Percentiles rank a stretch among this genome's conserved stretches.
These are phyloP conservation scores for Bothriochloa decipiens DNA, from an alignment of 176 grass and related monocot genomes.

Conservation along the genomic window DNA sequence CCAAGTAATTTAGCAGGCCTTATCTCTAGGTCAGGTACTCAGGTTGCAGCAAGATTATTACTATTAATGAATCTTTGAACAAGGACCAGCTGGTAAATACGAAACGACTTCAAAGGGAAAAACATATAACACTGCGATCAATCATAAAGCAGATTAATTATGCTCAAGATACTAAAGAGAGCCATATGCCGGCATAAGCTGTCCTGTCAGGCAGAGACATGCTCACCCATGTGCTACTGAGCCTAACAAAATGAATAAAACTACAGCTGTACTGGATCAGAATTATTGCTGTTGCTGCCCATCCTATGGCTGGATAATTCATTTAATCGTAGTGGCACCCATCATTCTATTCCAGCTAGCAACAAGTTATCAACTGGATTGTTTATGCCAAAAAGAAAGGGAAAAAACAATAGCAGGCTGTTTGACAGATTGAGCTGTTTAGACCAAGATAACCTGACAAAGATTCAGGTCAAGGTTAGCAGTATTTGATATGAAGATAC, in stretches of 20 bases:
- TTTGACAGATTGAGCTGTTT: not conserved
- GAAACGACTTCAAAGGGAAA: not conserved
- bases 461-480: not conserved
- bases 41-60: constrained; percentile 7
- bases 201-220: constrained; percentile 41
- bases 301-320: constrained; percentile 37
- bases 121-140: not conserved
- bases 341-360: constrained; percentile 17
- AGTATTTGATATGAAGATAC: not conserved
- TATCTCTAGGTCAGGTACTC: not conserved
- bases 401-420: not conserved
- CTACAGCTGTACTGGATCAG: constrained; percentile 44
- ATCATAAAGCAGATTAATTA: constrained; percentile 20
- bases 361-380: not conserved
- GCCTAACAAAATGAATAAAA: constrained; percentile 42
- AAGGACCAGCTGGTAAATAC: constrained; percentile 5
- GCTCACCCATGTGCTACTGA: constrained; percentile 44
- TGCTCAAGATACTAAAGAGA: not conserved
- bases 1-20: not conserved
- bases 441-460: not conserved
- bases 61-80: not conserved
- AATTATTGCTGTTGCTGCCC: constrained; percentile 44
- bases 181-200: constrained; percentile 26
- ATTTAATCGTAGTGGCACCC: constrained; percentile 16
- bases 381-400: not conserved